Base-by-base conservation (phyloP, 768 basidiomycete genomes). In the Cystobasidium ongulense region DNA sequence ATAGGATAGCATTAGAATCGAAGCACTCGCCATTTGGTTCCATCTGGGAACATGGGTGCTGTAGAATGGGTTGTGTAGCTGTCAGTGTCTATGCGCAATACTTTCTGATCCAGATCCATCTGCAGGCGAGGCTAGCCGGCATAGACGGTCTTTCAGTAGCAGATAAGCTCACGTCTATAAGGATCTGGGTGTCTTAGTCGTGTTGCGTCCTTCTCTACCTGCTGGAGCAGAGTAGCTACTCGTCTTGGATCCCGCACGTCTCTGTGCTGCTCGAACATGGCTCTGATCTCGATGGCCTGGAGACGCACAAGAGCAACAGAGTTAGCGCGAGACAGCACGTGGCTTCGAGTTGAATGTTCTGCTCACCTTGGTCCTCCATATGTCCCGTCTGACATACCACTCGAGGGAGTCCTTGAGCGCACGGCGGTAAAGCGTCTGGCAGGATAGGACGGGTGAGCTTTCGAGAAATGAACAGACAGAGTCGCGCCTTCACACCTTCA, bases 261-360 rank as follows among this genome's bases (percentile, higher is more conserved):
- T 91, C 92, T 87, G 85, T 97, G 92, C 77, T 85, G 83, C 84
- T 98, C 95, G 80, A 98, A 98, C 81, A 91, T 87, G 75, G 93
- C 93, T 75, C 95, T 84, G 76, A 98, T 91, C 81, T 88, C 84
- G 78, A 94, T 82, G 15, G 94, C 93, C 81, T 71, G 68, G 29
- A 15, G 36, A 17, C 13, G n/a, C 43, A 46, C 13, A 46, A 13
- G n/a, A 46, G 43, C 13, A 46, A 46, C 43, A 46, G 13, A n/a
- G n/a, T 13, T n/a, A n/a, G n/a, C n/a, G 43, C 13, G n/a, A 13
- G 43, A 13, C n/a, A n/a, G 13, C n/a, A 46, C 36, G 17, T 17
- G 15, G 23, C 15, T 64, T 15, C 57, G 11, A 17, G 25, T 35
- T 64, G 8, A 13, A 21, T 36, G 63, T 25, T 67, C 13, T 50